A percentile compares a stretch with the other conserved stretches of the same genome.
Conservation (phyloP, 108 stramenopile genomes). For the Asterionellopsis glacialis region DNA sequence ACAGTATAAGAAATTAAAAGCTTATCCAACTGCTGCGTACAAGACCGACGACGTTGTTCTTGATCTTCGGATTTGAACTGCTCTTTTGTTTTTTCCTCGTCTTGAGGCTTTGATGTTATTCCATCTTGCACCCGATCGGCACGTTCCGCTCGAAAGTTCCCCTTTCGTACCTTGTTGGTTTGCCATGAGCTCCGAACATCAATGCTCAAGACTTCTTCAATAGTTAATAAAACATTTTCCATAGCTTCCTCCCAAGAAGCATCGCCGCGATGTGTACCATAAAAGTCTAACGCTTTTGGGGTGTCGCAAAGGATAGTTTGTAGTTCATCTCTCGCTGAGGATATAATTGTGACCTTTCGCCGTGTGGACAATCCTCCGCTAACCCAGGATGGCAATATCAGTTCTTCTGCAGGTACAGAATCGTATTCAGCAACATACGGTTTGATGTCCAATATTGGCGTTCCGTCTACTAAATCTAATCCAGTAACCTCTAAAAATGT, state of each 20-base stretch:
- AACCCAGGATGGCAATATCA: slow-evolving; percentile 65
- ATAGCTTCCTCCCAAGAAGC: slow-evolving; percentile 28
- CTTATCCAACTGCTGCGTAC: slow-evolving; percentile 84
- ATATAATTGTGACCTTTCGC: slow-evolving; percentile 43
- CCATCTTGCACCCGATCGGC: slow-evolving; percentile 35
- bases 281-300: slow-evolving; percentile 52
- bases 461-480: slow-evolving; percentile 91
- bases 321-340: slow-evolving; percentile 40
- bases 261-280: slow-evolving; percentile 50
- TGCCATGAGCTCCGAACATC: slow-evolving; percentile 80
- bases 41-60: slow-evolving; percentile 4
- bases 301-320: slow-evolving; percentile 23
- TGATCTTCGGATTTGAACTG: background rate
- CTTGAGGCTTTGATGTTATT: background rate
- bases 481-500: slow-evolving; percentile 59
- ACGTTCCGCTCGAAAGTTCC: slow-evolving; percentile 76
- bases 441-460: slow-evolving; percentile 93
- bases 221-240: slow-evolving; percentile 32
- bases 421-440: slow-evolving; percentile 89
- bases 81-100: background rate
- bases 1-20: slow-evolving; percentile 59
- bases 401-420: slow-evolving; percentile 17
- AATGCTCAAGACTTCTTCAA: slow-evolving; percentile 65
- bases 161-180: slow-evolving; percentile 68
- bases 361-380: slow-evolving; percentile 53